These are phyloP conservation scores for Glycyrrhiza uralensis DNA, from an alignment of 306 rosid species.

Conservation along the genomic window DNA sequence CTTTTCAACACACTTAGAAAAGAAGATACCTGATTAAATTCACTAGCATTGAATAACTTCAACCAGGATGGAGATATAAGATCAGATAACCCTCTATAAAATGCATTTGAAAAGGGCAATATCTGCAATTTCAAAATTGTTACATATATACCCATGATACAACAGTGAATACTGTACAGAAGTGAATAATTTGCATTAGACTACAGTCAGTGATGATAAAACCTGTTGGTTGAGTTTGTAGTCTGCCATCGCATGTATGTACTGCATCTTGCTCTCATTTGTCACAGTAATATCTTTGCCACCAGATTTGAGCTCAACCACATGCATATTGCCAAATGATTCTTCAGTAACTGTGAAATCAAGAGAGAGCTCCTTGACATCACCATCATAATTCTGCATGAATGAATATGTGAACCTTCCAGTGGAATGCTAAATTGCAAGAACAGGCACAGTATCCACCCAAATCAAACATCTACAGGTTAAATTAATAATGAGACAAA, in stretches of 20 bases:
- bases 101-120: slow-evolving; percentile 80
- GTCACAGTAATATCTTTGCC: slow-evolving; percentile 86
- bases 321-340: slow-evolving; percentile 72
- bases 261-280: slow-evolving; percentile 90
- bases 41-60: slow-evolving; percentile 88
- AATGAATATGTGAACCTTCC: slow-evolving; percentile 32
- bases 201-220: slow-evolving; percentile 23
- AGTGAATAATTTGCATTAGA: slow-evolving; percentile 19
- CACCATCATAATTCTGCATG: slow-evolving; percentile 81
- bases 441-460: slow-evolving; percentile 9
- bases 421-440: slow-evolving; percentile 7
- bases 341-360: slow-evolving; percentile 98
- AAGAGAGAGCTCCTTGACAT: slow-evolving; percentile 73
- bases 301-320: slow-evolving; percentile 83
- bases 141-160: slow-evolving; percentile 20
- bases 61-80: slow-evolving; percentile 96
- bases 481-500: slow-evolving; percentile 2
- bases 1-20: slow-evolving; percentile 7
- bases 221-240: slow-evolving; percentile 98
- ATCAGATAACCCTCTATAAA: slow-evolving; percentile 86
- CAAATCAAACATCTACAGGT: background rate
- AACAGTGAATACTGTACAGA: background rate
- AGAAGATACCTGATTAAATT: slow-evolving; percentile 88
- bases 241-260: slow-evolving; percentile 94
- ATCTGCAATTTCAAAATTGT: slow-evolving; percentile 62